Base-by-base conservation (phyloP, 2,329 filamentous ascomycete species). In the Penicillium sp. region DNA sequence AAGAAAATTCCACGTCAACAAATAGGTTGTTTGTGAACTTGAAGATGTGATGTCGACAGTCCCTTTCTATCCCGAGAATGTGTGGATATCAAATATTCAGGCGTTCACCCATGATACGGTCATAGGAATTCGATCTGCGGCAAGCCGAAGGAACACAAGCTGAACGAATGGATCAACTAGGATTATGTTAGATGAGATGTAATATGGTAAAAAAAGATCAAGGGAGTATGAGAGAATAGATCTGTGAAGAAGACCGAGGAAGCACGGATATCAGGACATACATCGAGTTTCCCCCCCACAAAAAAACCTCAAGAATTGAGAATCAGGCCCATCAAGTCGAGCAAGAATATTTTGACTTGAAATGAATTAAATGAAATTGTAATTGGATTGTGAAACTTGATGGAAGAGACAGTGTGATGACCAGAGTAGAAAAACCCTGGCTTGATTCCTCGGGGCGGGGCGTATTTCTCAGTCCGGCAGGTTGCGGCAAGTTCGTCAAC, bases 391-490 rank as follows among this genome's bases (percentile, higher is more conserved):
- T 35, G 57, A 46, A 48, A 57, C 54, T 50, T 40, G 57, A 47
- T 43, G 51, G 51, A 56, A 58, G 52, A 50, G 54, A 56, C 54
- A 56, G 58, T 43, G 58, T 47, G 57, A 48, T 23, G 53, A 43
- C 33, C 23, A 53, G 57, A 56, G 52, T 58, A 57, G 38, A 50
- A 27, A 50, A 49, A 49, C 47, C 57, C 54, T 57, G 57, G 60
- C 58, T 62, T 60, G 57, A 61, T 66, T 59, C 62, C 58, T 63
- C 64, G 60, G 58, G 43, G 61, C 59, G 56, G 59, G 54, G 71
- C 71, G 70, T 72, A 71, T 68, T 71, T 72, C 59, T 72, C 68
- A 71, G 69, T 69, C 71, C 69, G 68, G 63, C 62, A 53, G 47
- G 53, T 56, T 56, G 40, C 48, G 54, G 58, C 56, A 54, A 54